Base-by-base conservation (phyloP, 2,329 filamentous ascomycete species). In the Ophiostoma ulmi region DNA sequence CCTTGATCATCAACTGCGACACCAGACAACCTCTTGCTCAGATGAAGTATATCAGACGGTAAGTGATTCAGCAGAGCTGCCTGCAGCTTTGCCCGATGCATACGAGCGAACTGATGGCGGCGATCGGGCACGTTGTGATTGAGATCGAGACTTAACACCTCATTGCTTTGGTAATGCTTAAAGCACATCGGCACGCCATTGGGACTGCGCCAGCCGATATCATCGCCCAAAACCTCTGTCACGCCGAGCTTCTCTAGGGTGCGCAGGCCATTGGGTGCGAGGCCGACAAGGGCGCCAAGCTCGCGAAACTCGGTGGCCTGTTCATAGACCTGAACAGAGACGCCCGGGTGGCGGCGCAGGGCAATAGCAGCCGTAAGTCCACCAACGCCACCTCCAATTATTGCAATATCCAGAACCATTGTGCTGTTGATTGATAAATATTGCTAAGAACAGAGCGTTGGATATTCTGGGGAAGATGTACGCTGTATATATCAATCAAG, bases 271-370 rank as follows among this genome's bases (percentile, higher is more conserved):
- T 58, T 58, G 1, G 52, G n/a, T 8, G n/a, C 8, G 17, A 26
- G 31, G 58, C 58, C 58, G 17, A 71, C 48, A 8, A 69, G 67
- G 8, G 69, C 69, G 17, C 71, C 69, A 17, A 71, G 39, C 67
- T 72, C 71, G 5, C 67, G 39, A 22, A 71, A 65, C 20, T 66
- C 67, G 7, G 36, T 31, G 10, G 67, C 55, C 48, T 69, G 66
- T 36, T 72, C 71, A 26, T 70, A 72, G 13, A 72, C 69, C 36
- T 72, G 66, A 10, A 72, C 71, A 14, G 44, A 14, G 44, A 72
- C 44, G 22, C 69, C 61, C 0, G 71, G 71, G 31, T 71, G 71
- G 1, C 63, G 69, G 13, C 71, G 69, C 14, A 71, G 70, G n/a
- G 67, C 52, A 31, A 58, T 58, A 31, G 52, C 52, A 58, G 52